Conservation (phyloP, 441 rosid species). For the Viola pubescens region DNA sequence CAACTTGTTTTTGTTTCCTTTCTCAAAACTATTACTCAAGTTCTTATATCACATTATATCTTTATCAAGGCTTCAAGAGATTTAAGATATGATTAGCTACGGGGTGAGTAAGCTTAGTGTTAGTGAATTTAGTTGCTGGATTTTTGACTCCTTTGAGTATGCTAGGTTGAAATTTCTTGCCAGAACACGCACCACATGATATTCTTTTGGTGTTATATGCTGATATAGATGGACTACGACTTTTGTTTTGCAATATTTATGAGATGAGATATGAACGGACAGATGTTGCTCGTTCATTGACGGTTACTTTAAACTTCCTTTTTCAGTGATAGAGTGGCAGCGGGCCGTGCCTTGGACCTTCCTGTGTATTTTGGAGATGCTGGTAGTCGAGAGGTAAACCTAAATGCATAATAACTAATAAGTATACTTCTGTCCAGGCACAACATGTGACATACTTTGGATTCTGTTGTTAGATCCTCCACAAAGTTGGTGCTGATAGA, state of each 20-base stretch:
- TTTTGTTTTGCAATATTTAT: no score
- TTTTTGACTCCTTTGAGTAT: not conserved
- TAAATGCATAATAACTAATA: conserved; percentile 3
- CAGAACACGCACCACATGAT: no score
- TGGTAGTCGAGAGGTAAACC: conserved; percentile 89
- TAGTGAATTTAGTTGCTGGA: no score
- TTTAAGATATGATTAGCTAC: no score
- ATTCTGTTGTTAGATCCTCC: conserved; percentile 61
- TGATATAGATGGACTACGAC: no score
- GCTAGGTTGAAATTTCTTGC: no score
- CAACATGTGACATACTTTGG: conserved; percentile 19
- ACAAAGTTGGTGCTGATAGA: conserved; percentile 92
- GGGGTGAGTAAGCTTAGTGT: no score
- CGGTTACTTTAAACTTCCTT: conserved; percentile 7
- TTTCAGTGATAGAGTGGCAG: conserved; percentile 89
- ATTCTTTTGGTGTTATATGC: no score
- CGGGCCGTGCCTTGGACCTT: conserved; percentile 90
- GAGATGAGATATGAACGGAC: not conserved
- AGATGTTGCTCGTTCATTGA: not conserved
- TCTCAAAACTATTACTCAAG: not conserved
- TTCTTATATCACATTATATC: not conserved
- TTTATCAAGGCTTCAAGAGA: conserved; percentile 7
- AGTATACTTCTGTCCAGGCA: conserved; percentile 11
- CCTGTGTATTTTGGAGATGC: conserved; percentile 98
- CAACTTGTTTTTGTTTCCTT: not conserved